These are phyloP conservation scores for Tulasnella sp. DNA, from an alignment of 768 basidiomycete genomes.

Conservation along the genomic window DNA sequence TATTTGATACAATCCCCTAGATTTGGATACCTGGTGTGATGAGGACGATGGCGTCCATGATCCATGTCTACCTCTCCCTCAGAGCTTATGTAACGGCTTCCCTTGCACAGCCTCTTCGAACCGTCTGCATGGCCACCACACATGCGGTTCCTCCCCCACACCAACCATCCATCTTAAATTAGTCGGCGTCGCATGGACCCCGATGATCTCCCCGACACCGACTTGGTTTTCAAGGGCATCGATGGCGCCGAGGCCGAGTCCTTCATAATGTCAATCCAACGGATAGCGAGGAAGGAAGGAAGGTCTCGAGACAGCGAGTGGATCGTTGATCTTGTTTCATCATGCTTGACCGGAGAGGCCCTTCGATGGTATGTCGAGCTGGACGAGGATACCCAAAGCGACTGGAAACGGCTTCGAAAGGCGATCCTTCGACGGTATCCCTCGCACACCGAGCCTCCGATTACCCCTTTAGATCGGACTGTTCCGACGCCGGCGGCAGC, in stretches of 20 bases:
- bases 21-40: too few relatives aligned
- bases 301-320: background rate
- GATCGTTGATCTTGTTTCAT: background rate
- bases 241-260: background rate
- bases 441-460: background rate
- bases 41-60: too few relatives aligned
- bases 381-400: conserved; percentile 2
- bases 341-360: conserved; percentile 2
- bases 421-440: conserved; percentile 15
- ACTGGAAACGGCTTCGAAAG: background rate
- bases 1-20: too few relatives aligned
- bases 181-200: background rate
- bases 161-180: background rate
- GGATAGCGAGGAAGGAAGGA: conserved; percentile 7
- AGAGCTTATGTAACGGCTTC: background rate
- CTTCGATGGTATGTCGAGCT: conserved; percentile 19
- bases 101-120: background rate
- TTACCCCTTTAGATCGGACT: background rate
- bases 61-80: too few relatives aligned
- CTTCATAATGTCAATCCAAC: background rate
- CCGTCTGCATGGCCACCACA: background rate
- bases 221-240: background rate
- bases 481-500: background rate
- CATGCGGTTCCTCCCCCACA: background rate
- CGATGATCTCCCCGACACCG: background rate